phyloP scores from a whole-genome alignment of 2,329 filamentous ascomycete genomes.

The Colletotrichum camelliae region DNA sequence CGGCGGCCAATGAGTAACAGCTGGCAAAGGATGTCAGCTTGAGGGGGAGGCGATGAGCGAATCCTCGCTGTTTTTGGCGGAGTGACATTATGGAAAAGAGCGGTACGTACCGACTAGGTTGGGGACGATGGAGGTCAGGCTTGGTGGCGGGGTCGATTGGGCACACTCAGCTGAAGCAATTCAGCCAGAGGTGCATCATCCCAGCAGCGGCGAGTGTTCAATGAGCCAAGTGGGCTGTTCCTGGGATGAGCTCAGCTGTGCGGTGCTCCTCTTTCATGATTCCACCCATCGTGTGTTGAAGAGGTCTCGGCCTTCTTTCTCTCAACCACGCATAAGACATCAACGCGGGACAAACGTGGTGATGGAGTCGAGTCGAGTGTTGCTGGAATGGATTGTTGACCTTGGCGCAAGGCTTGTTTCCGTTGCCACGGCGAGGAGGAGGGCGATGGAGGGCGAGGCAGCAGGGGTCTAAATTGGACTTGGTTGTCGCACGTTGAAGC shows the following conservation, averaged over 20 bases:
- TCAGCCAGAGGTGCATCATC: not conserved
- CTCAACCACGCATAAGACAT: not conserved
- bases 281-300: not conserved
- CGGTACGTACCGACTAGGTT: not conserved
- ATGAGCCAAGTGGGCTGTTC: not conserved
- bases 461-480: conserved; percentile 3
- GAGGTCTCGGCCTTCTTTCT: not conserved
- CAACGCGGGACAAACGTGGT: not conserved
- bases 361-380: not conserved
- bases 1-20: not conserved
- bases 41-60: not conserved
- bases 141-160: not conserved
- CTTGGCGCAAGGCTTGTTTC: not conserved
- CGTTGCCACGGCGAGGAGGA: conserved; percentile 14
- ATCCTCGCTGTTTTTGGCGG: not conserved
- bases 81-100: not conserved
- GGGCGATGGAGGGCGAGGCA: not conserved
- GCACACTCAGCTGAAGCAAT: conserved; percentile 2
- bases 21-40: not conserved
- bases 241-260: not conserved
- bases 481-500: conserved; percentile 11
- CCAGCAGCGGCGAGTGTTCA: not conserved
- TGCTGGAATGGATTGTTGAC: conserved; percentile 14
- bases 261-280: not conserved
- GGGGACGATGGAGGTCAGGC: not conserved